Percentiles rank a stretch among this genome's conserved stretches.
Evolutionary conservation across 2,329 filamentous ascomycete genomes (phyloP).

Genomic region (Westerdykella sp.): DNA sequence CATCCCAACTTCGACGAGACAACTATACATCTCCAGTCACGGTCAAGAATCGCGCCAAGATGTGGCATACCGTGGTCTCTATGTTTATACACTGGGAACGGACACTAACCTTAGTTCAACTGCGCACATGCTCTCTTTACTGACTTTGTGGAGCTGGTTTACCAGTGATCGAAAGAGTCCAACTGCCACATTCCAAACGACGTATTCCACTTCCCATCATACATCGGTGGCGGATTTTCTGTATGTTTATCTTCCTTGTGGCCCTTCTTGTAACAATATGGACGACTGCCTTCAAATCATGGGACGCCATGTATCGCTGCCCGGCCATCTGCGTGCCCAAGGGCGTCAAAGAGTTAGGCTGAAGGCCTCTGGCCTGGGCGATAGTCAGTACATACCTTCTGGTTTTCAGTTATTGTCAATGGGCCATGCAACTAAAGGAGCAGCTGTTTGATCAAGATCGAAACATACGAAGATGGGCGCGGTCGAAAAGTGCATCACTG

Average conservation of each 20-base stretch:
- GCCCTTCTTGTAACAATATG: background rate
- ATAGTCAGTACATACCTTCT: background rate
- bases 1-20: too few species aligned
- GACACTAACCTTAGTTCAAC: conserved; percentile 11
- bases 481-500: background rate
- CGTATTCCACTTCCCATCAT: background rate
- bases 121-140: conserved; percentile 19
- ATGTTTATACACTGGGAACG: too few species aligned
- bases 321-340: background rate
- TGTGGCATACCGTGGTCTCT: too few species aligned
- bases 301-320: background rate
- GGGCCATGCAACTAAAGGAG: background rate
- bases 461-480: background rate
- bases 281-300: background rate
- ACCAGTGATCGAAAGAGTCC: background rate
- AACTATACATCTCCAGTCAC: too few species aligned
- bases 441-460: background rate
- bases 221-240: conserved; percentile 1
- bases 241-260: conserved; percentile 1
- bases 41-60: too few species aligned
- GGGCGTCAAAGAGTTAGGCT: background rate
- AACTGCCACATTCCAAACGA: background rate
- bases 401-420: background rate
- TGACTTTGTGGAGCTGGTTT: conserved; percentile 11
- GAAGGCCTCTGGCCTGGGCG: background rate